Base-by-base conservation (phyloP, 345 rosid genomes). In the Citropsis articulata region DNA sequence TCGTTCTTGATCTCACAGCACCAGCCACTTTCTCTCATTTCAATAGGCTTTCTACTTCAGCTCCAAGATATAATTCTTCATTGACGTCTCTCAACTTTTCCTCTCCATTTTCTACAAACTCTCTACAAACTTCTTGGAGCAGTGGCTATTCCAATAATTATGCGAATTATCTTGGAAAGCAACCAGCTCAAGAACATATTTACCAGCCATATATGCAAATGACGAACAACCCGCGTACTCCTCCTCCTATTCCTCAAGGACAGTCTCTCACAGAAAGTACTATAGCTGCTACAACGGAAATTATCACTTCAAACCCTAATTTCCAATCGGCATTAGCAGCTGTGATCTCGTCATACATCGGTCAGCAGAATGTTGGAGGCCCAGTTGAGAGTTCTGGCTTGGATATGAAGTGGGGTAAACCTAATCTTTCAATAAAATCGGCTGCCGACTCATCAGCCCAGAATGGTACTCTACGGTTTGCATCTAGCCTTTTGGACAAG, bases 1-100 rank as follows among this genome's bases (percentile, higher is more conserved):
- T 91, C 77, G 89, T 91, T 66, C 82, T 92, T 42, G 97, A 92
- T 80, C 93, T 88, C 78, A 88, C 90, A 36, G 30, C 86, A 57
- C 83, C 88, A 72, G 55, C 76, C 76, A 80, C 76, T 30, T 28
- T 22, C 60, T 67, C 78, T 28, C 36, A 76, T 67, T 50, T 60
- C 55, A 78, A 28, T 63, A 77, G 81, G 24, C 45, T 74, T 16
- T 10, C 78, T 16, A 7, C 78, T 24, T 25, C 75, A 50, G 27
- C 84, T 24, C 33, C 81, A 50, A 69, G 42, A 45, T 38, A 40
- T 59, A 72, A 88, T 9, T 72, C 91, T 6, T 63, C 88, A 25
- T 59, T 88, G 19, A 73, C 84, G 10, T 73, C 72, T 77, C 83
- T 87, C 80, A 85, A 78, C 84, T 87, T 90, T 79, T 79, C 79